phyloP scores from a whole-genome alignment of 2,329 filamentous ascomycete species.

The Camptophora hylomeconis region DNA sequence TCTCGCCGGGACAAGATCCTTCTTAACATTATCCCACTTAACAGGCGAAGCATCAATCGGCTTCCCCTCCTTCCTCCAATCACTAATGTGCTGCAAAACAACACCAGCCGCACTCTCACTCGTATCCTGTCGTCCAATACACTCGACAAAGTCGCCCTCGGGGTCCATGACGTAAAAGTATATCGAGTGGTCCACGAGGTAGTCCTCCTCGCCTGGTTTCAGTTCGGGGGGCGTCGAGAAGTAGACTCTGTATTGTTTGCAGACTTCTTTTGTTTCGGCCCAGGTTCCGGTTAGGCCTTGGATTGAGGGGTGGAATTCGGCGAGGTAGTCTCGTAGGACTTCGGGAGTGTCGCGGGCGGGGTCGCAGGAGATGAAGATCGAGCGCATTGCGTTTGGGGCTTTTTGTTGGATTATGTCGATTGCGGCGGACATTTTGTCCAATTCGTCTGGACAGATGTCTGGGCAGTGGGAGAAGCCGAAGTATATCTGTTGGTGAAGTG shows the following conservation, averaged over 20 bases:
- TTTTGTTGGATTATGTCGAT: slow-evolving; percentile 51
- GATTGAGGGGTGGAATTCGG: slow-evolving; percentile 79
- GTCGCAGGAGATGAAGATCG: slow-evolving; percentile 92
- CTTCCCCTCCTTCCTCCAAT: slow-evolving; percentile 48
- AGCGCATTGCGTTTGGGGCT: slow-evolving; percentile 42
- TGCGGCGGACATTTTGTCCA: slow-evolving; percentile 98
- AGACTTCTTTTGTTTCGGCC: slow-evolving; percentile 84
- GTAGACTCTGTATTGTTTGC: slow-evolving; percentile 93
- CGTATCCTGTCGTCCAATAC: slow-evolving; percentile 85
- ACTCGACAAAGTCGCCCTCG: slow-evolving; percentile 95
- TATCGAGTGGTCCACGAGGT: slow-evolving; percentile 95
- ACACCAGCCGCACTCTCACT: slow-evolving; percentile 72
- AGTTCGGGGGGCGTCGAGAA: slow-evolving; percentile 85
- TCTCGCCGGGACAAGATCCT: too few relatives aligned
- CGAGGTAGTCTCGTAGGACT: slow-evolving; percentile 71
- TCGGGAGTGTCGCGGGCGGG: slow-evolving; percentile 78
- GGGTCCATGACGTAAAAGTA: slow-evolving; percentile 99
- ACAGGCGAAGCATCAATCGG: slow-evolving; percentile 34
- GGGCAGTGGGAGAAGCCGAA: slow-evolving; percentile 98
- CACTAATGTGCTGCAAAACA: slow-evolving; percentile 74
- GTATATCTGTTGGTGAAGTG: slow-evolving; percentile 56
- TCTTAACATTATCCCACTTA: slow-evolving; percentile 1
- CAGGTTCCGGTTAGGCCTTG: slow-evolving; percentile 86
- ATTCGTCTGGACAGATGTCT: slow-evolving; percentile 96
- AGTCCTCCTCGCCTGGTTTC: slow-evolving; percentile 76